Percentiles rank a stretch among this genome's conserved stretches.
Evolutionary conservation across 1,284 basidiomycete genomes (phyloP).

Genomic region (Hypsizygus ulmarius): DNA sequence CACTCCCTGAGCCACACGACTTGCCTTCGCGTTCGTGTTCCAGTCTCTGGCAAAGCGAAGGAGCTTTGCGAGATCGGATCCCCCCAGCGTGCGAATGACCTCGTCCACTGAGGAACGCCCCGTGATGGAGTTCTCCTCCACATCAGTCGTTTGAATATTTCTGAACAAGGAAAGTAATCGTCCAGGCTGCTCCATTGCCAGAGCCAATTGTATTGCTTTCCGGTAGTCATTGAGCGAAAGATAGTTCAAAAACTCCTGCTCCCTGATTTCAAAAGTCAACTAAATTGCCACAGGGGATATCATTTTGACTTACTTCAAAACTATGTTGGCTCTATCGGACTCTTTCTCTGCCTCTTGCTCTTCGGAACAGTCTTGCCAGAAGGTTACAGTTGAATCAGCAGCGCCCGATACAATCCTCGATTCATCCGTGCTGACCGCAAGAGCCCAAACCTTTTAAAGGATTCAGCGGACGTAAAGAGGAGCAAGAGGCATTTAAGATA

Average conservation of each 20-base stretch:
- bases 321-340: constrained; percentile 63
- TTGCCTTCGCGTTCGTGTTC: constrained; percentile 90
- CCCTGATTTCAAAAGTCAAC: constrained; percentile 46
- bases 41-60: constrained; percentile 86
- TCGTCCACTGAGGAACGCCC: constrained; percentile 76
- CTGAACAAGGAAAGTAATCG: constrained; percentile 83
- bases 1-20: constrained; percentile 83
- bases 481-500: constrained; percentile 27
- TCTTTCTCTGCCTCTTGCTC: constrained; percentile 76
- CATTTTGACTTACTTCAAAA: constrained; percentile 66
- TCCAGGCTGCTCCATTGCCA: constrained; percentile 92
- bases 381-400: constrained; percentile 90
- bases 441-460: constrained; percentile 79
- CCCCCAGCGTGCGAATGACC: constrained; percentile 72
- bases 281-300: constrained; percentile 4
- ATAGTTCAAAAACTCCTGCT: constrained; percentile 95
- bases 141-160: constrained; percentile 45
- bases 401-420: constrained; percentile 86
- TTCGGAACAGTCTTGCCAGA: constrained; percentile 93
- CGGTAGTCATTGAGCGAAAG: constrained; percentile 87
- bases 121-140: constrained; percentile 47
- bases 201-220: constrained; percentile 86
- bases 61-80: constrained; percentile 77
- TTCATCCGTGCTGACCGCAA: constrained; percentile 79
- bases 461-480: not conserved